Base-by-base conservation (phyloP, 2,329 filamentous ascomycete species). In the Leptographium flavum region DNA sequence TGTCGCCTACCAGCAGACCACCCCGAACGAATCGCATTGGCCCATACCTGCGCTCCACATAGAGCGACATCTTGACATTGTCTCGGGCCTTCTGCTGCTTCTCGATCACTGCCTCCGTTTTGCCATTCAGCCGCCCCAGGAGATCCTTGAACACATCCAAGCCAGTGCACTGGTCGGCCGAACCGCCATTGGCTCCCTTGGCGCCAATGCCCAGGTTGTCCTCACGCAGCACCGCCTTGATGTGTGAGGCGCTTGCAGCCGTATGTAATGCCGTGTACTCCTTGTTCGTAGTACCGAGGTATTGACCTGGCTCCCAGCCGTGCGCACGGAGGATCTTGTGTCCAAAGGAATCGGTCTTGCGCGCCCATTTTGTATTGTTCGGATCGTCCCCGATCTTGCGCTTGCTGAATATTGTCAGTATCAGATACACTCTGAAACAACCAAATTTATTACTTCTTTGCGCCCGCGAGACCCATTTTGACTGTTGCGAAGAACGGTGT, bases 321-420 rank as follows among this genome's bases (percentile, higher is more conserved):
- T 95, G 87, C 15, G 82, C 72, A 42, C 81, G 77, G 57, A 98
- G 79, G 54, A 96, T 90, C 58, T 80, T 85, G 61, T 94, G 88
- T 54, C 92, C 92, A 61, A 92, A 96, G 45, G 79, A 81, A 46
- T 74, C 74, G 52, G 82, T 85, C 59, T 88, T 82, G 56, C 81
- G 80, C 46, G 82, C 80, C 92, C 92, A 98, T 71, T 76, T 79
- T 40, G 86, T 94, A 63, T 96, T 98, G 66, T 96, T 95, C 8
- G 92, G 92, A 64, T 98, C 92, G 60, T 83, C 74, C 53, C 82
- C 83, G 58, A 96, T 79, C 66, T 90, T 94, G 40, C 71, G 71
- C 54, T 58, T 62, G 50, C 60, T 65, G 23, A 19, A 33, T 5
- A 4, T 3, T 22, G 17, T 23, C 6, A 27, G 19, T 13, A 21